phyloP scores from a whole-genome alignment of 768 basidiomycete genomes.

The Chiua virens region DNA sequence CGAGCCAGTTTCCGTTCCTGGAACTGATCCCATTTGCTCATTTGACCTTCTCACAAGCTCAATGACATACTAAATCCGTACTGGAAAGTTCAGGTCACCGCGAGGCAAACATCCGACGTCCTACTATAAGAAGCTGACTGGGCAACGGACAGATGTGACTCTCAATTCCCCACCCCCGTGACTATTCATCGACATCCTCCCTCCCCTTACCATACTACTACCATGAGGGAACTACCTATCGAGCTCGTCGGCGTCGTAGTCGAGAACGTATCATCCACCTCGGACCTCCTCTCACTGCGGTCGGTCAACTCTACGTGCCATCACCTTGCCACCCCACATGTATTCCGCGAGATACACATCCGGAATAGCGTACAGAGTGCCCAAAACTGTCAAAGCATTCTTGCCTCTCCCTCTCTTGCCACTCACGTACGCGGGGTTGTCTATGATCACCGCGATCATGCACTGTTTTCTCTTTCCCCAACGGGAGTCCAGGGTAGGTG shows the following conservation, averaged over 20 bases:
- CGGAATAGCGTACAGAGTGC: conserved; percentile 27
- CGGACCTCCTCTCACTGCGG: conserved; percentile 30
- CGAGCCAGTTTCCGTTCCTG: too few species aligned
- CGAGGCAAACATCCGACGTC: too few species aligned
- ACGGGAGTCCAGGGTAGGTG: conserved; percentile 12
- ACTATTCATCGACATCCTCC: too few species aligned
- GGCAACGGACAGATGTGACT: too few species aligned
- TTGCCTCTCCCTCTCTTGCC: conserved; percentile 23
- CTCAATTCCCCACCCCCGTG: too few species aligned
- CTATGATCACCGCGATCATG: conserved; percentile 29
- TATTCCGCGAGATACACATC: conserved; percentile 24
- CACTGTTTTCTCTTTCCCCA: conserved; percentile 23
- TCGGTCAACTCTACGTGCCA: conserved; percentile 25
- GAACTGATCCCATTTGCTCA: too few species aligned
- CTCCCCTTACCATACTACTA: too few species aligned
- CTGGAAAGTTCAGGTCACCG: too few species aligned
- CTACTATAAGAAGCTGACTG: too few species aligned
- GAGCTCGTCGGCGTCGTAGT: conserved; percentile 28
- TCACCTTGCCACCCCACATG: conserved; percentile 25
- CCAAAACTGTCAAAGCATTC: conserved; percentile 22
- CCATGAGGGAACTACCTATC: conserved; percentile 27
- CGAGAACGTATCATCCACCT: conserved; percentile 20
- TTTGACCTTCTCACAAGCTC: too few species aligned
- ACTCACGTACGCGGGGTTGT: conserved; percentile 27
- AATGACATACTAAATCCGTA: too few species aligned